phyloP scores from a whole-genome alignment of 1,284 basidiomycete genomes.

The Chalciporus sp. region DNA sequence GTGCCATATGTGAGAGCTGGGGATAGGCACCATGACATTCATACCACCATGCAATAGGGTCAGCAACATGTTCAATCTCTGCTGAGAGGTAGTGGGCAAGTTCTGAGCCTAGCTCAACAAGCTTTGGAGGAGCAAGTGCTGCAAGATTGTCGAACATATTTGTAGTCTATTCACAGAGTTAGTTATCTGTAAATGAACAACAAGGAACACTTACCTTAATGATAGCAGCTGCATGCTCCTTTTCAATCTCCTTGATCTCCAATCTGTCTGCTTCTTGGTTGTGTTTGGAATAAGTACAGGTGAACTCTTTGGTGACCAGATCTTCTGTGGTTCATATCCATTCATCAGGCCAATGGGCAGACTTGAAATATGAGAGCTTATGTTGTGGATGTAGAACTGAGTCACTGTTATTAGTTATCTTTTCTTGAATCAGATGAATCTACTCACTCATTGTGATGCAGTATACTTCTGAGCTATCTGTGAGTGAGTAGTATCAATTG shows the following conservation, averaged over 20 bases:
- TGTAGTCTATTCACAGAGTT: neutral
- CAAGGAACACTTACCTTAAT: neutral
- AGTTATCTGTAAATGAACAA: neutral
- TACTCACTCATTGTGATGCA: conserved; percentile 2
- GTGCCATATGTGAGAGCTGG: conserved; percentile 27
- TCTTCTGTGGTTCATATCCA: conserved; percentile 22
- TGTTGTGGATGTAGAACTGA: neutral
- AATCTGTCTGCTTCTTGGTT: neutral
- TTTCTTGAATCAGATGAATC: conserved; percentile 26
- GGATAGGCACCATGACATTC: conserved; percentile 17
- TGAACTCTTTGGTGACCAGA: conserved; percentile 14
- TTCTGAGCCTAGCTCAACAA: neutral
- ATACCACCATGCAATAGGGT: conserved; percentile 29
- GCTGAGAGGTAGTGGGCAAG: conserved; percentile 4
- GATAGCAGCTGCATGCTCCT: no score
- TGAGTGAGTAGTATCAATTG: neutral
- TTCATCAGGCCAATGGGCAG: conserved; percentile 12
- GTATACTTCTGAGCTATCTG: neutral
- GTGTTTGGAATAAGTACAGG: conserved; percentile 7
- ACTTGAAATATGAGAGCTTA: conserved; percentile 27
- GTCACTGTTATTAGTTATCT: neutral
- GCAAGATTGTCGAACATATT: conserved; percentile 7
- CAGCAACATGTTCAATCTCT: conserved; percentile 11
- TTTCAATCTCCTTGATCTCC: neutral
- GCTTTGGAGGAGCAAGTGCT: conserved; percentile 5